A percentile compares a stretch with the other conserved stretches of the same genome.
These are phyloP conservation scores for Trichoderma arundinaceum DNA, from an alignment of 2,329 filamentous ascomycete genomes.

Conservation along the genomic window DNA sequence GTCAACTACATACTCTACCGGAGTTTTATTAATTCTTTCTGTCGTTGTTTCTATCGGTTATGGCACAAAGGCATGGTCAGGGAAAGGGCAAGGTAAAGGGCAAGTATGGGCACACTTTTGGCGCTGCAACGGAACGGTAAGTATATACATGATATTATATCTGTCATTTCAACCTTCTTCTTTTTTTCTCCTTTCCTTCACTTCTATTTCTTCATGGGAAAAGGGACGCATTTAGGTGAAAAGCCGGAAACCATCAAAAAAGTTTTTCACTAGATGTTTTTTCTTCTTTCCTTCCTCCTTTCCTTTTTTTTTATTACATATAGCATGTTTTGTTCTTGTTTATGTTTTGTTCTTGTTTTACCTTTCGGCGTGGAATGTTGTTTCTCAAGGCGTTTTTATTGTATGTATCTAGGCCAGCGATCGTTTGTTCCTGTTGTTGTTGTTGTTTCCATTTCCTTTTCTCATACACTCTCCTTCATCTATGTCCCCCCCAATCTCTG, in stretches of 20 bases:
- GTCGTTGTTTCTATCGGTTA: background rate
- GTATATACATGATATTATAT: background rate
- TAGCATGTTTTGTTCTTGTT: background rate
- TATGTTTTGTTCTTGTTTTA: background rate
- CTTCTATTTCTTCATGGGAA: background rate
- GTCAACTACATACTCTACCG: background rate
- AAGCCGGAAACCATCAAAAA: conserved; percentile 3
- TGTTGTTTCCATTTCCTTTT: background rate
- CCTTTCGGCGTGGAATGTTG: background rate
- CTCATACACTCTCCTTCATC: background rate
- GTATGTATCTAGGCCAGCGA: background rate
- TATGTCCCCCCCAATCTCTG: background rate
- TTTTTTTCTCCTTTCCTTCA: background rate
- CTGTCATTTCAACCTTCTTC: background rate
- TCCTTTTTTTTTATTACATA: background rate
- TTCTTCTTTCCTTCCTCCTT: background rate
- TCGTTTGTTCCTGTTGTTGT: background rate
- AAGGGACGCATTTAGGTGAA: conserved; percentile 12
- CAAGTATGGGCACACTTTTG: background rate
- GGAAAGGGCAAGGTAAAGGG: background rate
- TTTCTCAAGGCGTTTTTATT: background rate
- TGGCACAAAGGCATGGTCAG: conserved; percentile 12
- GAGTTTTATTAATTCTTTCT: background rate
- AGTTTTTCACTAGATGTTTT: conserved; percentile 16
- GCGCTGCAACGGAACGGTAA: conserved; percentile 19